Percentiles rank a stretch among this genome's conserved stretches.
phyloP scores from a whole-genome alignment of 2,329 filamentous ascomycete genomes.

The Fusarium sp. region DNA sequence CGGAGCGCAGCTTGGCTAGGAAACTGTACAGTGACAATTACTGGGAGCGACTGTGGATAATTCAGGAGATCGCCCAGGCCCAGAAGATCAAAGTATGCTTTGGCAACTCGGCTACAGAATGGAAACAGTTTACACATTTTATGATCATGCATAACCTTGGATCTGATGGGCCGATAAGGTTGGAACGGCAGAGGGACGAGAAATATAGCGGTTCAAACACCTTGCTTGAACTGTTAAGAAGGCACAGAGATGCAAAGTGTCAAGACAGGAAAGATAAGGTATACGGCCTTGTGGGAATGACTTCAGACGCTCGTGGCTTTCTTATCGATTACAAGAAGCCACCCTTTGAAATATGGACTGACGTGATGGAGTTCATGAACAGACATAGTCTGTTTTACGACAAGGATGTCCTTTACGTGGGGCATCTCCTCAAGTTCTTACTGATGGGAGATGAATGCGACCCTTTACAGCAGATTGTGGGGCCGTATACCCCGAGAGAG shows the following conservation, averaged over 20 bases:
- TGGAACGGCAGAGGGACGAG: not conserved
- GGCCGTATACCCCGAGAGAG: not conserved
- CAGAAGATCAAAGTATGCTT: not conserved
- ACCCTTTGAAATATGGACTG: not conserved
- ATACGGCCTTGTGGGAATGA: not conserved
- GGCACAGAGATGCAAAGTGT: not conserved
- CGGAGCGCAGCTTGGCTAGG: not conserved
- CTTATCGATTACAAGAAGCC: not conserved
- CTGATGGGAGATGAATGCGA: not conserved
- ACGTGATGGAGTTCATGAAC: not conserved
- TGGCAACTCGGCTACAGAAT: not conserved
- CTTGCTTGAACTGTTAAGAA: not conserved
- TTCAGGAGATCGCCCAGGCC: not conserved
- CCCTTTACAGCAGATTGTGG: not conserved
- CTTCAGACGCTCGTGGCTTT: not conserved
- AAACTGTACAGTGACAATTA: not conserved
- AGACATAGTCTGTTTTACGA: rapidly evolving
- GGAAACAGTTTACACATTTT: not conserved
- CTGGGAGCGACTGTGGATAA: not conserved
- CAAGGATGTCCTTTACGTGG: rapidly evolving
- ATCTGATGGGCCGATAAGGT: rapidly evolving
- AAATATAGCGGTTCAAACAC: rapidly evolving
- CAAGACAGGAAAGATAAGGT: constrained; percentile 1
- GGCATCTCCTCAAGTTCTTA: not conserved
- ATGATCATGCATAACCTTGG: not conserved